Evolutionary conservation across 1,284 basidiomycete species (phyloP).

Genomic region (Vanrija humicola): DNA sequence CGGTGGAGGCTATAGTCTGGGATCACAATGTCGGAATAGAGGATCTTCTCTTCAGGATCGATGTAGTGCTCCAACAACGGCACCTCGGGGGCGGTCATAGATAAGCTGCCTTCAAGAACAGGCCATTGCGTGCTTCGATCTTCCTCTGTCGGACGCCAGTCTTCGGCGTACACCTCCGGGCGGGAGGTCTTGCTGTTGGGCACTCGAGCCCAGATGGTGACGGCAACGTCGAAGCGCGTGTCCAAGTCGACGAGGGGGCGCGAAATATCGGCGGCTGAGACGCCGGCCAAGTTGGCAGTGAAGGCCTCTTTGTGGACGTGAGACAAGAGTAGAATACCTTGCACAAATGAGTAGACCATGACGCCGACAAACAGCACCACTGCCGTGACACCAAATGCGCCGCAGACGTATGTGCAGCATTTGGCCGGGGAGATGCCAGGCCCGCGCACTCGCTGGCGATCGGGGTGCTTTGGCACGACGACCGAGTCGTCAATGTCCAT

Average conservation of each 20-base stretch:
- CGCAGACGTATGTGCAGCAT: too few relatives aligned
- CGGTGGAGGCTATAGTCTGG: conserved; percentile 7
- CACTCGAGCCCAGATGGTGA: conserved; percentile 11
- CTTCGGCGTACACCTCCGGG: conserved; percentile 1
- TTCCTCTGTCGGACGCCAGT: background rate
- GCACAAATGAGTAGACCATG: too few relatives aligned
- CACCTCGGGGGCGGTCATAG: too few relatives aligned
- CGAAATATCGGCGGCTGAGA: conserved; percentile 1
- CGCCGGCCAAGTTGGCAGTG: background rate
- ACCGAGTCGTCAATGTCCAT: too few relatives aligned
- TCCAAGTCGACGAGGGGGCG: conserved; percentile 16
- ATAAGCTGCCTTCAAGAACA: too few relatives aligned
- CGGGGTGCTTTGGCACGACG: too few relatives aligned
- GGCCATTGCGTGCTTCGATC: too few relatives aligned
- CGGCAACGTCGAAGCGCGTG: conserved; percentile 15
- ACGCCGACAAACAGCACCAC: too few relatives aligned
- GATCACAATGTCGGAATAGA: conserved; percentile 3
- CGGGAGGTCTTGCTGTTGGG: conserved; percentile 10
- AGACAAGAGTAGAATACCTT: too few relatives aligned
- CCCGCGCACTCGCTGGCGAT: too few relatives aligned
- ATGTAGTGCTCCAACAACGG: background rate
- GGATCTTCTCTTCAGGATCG: conserved; percentile 4
- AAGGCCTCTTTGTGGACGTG: conserved; percentile 9
- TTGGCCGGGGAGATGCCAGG: too few relatives aligned
- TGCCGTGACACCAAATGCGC: too few relatives aligned